These are phyloP conservation scores for Mycena metata DNA, from an alignment of 768 basidiomycete genomes.

Conservation along the genomic window DNA sequence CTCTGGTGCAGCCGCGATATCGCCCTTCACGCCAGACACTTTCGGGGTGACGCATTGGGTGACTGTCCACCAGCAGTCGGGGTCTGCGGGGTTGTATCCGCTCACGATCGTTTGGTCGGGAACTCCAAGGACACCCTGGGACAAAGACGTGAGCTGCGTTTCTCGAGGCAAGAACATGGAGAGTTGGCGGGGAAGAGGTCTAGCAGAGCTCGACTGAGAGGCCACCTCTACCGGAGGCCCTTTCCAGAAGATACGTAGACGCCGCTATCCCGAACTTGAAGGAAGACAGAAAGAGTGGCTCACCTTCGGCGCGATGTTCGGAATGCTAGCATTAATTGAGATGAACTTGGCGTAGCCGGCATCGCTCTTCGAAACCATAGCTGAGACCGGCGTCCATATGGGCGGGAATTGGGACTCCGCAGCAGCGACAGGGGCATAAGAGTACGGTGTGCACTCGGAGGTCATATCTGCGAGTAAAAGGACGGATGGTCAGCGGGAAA, in stretches of 20 bases:
- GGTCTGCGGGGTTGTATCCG: slow-evolving; percentile 52
- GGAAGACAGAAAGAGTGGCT: slow-evolving; percentile 30
- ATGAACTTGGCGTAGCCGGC: slow-evolving; percentile 60
- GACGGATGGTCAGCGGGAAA: not conserved
- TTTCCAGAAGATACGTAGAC: no score
- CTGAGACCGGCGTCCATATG: slow-evolving; percentile 57
- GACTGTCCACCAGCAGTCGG: slow-evolving; percentile 69
- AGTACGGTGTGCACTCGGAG: slow-evolving; percentile 60
- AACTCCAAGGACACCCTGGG: slow-evolving; percentile 26
- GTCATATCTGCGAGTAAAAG: slow-evolving; percentile 44
- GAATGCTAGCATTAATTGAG: slow-evolving; percentile 58
- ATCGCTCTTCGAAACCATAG: slow-evolving; percentile 57
- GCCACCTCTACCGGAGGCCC: no score
- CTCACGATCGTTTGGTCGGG: slow-evolving; percentile 45
- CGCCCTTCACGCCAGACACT: slow-evolving; percentile 55
- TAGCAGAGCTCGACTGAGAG: no score
- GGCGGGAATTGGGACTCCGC: slow-evolving; percentile 56
- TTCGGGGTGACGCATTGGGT: slow-evolving; percentile 64
- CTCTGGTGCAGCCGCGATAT: slow-evolving; percentile 64
- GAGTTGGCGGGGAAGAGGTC: no score
- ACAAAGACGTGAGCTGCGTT: slow-evolving; percentile 39
- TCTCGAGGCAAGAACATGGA: no score
- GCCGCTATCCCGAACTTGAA: no score
- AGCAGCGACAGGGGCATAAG: slow-evolving; percentile 51
- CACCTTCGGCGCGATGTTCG: slow-evolving; percentile 63